Base-by-base conservation (phyloP, 2,329 filamentous ascomycete species). In the Colletotrichum eleusines region DNA sequence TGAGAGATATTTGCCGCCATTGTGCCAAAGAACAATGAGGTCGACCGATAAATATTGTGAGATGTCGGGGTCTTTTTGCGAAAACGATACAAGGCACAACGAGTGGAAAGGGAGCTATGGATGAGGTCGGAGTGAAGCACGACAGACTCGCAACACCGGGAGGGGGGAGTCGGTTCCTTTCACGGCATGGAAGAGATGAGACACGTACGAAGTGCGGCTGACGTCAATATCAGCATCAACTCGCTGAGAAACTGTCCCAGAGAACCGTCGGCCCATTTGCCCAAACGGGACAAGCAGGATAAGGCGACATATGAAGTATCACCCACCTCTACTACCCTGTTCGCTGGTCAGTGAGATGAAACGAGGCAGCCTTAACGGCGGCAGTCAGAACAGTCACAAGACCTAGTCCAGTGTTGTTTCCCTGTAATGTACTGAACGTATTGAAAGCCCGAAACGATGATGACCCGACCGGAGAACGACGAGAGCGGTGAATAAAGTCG, bases 241-340 rank as follows among this genome's bases (percentile, higher is more conserved):
- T 48, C 1, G 31, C 54, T 28, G 59, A 28, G 23, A n/a, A n/a
- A 14, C 26, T 16, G 16, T 2, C 28, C 18, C 31, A 33, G 51
- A 38, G 55, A 42, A 26, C 59, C 51, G 44, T n/a, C 53, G 53
- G 53, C n/a, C 40, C 46, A 50, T 40, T 63, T 54, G 23, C 64
- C 64, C 58, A 54, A 69, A 63, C 5, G 60, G 64, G 69, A 55
- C n/a, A 70, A 62, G 63, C 33, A 61, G 59, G 33, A 59, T 26
- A 63, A 71, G 69, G 69, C 64, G 64, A 54, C 64, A 69, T 70
- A 72, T 72, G 60, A 72, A 70, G 69, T 72, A 72, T 66, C 66
- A 72, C 66, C 54, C 66, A 60, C 33, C 23, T 11, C 35, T 53
- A n/a, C n/a, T 28, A 42, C 57, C 60, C 54, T 58, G 66, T 72